Conservation (phyloP, 805 yeast species). For the Lipomyces sp. region DNA sequence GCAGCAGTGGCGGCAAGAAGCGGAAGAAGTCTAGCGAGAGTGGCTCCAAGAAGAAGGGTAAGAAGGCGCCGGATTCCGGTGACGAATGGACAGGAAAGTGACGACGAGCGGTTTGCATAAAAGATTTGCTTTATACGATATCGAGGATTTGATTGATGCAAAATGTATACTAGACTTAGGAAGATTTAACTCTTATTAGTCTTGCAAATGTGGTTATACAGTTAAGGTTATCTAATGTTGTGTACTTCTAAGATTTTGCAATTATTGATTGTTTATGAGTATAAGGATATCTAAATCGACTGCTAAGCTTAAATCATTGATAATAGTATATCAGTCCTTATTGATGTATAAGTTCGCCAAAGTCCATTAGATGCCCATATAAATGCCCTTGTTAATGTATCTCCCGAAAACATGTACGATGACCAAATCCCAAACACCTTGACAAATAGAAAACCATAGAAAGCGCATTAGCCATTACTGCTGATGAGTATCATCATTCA, state of each 20-base stretch:
- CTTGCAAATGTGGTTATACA: too few species aligned
- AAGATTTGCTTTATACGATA: background rate
- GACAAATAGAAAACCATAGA: background rate
- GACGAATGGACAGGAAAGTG: constrained; percentile 18
- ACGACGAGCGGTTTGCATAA: background rate
- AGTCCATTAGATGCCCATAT: too few species aligned
- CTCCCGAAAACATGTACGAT: background rate
- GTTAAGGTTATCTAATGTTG: background rate
- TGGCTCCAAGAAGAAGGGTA: constrained; percentile 18
- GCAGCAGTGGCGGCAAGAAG: constrained; percentile 4
- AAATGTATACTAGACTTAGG: background rate
- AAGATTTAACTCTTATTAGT: background rate
- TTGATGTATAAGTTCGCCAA: background rate
- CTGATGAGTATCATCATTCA: background rate
- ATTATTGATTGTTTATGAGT: background rate
- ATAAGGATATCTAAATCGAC: background rate
- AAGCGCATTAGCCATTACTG: background rate
- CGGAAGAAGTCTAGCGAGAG: constrained; percentile 24
- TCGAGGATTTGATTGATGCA: background rate
- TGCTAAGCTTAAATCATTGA: background rate
- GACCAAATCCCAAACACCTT: background rate
- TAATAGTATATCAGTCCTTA: background rate
- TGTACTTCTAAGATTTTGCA: background rate
- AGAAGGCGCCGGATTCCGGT: constrained; percentile 21
- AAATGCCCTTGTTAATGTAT: too few species aligned